Evolutionary conservation across 257 asterid species (phyloP), one percentile per base, ranked within the genome.

Genomic region (Gentiana dahurica): DNA sequence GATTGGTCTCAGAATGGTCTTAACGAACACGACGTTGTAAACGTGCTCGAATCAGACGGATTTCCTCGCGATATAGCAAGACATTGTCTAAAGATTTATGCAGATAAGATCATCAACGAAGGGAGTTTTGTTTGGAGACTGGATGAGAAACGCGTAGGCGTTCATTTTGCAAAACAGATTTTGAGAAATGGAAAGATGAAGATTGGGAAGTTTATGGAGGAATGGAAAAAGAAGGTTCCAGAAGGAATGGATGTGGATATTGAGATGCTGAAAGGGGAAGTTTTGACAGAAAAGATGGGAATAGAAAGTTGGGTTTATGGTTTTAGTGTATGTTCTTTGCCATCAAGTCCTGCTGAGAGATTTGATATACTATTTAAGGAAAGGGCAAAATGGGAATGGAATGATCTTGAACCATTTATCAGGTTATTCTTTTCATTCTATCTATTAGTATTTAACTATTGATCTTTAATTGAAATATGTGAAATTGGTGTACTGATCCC

Each of bases 201-300:
- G 64, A 59, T 75, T 53, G 93, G 85, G 58, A 60, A 34, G 33
- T 91, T 87, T 51, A 75, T 76, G 94, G 88, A 80, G 34, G 80
- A 76, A 71, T 91, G 97, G 97, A 68, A 1, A 3, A 53, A 67
- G 60, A 79, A 83, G 73, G 71, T 87, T 54, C 98, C 98, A 1
- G 84, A 76, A 41, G 84, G 82, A 50, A 75, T 91, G 77, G 12
- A 36, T 64, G 80, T 78, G 34, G 65, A 70, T 68, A 66, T 87
- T 49, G 93, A 78, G 58, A 79, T 91, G 82, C 77, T 91, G 61
- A 94, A 83, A 83, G 98, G 98, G 24, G 98, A 87, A 71, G 85
- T 87, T 58, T 75, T 91, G 12, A 79, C 72, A 0, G 95, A 91
- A 57, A 87, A 68, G 81, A 53, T 85, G 34, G 97, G 97, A 53